These are phyloP conservation scores for Alternaria panax DNA, from an alignment of 2,329 filamentous ascomycete species.

Conservation along the genomic window DNA sequence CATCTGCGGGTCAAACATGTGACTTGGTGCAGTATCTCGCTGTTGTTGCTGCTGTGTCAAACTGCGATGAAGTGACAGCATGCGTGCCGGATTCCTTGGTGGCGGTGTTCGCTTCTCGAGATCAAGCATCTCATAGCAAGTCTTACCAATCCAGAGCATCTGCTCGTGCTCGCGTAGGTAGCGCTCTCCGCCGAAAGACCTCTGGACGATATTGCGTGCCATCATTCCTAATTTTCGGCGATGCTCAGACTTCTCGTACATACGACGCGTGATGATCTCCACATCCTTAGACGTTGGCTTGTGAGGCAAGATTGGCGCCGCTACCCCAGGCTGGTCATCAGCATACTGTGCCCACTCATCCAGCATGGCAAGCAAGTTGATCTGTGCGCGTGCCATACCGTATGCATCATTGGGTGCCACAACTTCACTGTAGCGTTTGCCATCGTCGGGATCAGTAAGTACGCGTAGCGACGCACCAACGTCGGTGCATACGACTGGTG, in stretches of 20 bases:
- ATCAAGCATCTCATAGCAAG: slow-evolving; percentile 45
- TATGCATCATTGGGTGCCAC: slow-evolving; percentile 70
- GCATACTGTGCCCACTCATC: slow-evolving; percentile 68
- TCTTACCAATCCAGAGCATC: slow-evolving; percentile 51
- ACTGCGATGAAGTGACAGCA: slow-evolving; percentile 30
- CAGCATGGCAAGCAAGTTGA: slow-evolving; percentile 67
- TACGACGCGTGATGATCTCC: slow-evolving; percentile 61
- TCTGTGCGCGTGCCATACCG: slow-evolving; percentile 67
- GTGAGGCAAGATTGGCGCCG: slow-evolving; percentile 56
- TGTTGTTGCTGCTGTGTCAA: slow-evolving; percentile 9
- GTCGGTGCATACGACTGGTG: slow-evolving; percentile 64
- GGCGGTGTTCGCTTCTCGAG: slow-evolving; percentile 35
- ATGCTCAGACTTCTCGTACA: slow-evolving; percentile 67
- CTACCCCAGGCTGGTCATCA: slow-evolving; percentile 55
- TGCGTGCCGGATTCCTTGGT: slow-evolving; percentile 40
- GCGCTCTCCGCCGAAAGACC: slow-evolving; percentile 65
- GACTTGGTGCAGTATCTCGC: slow-evolving; percentile 32
- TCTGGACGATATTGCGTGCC: slow-evolving; percentile 65
- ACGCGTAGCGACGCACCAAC: slow-evolving; percentile 64
- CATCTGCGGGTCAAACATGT: slow-evolving; percentile 39
- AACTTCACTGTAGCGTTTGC: slow-evolving; percentile 65
- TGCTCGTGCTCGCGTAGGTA: slow-evolving; percentile 70
- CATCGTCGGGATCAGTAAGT: slow-evolving; percentile 60
- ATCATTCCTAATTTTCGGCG: slow-evolving; percentile 66
- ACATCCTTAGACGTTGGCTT: slow-evolving; percentile 61